These are phyloP conservation scores for Cairneyella variabilis DNA, from an alignment of 495 filamentous ascomycete genomes.

Conservation along the genomic window DNA sequence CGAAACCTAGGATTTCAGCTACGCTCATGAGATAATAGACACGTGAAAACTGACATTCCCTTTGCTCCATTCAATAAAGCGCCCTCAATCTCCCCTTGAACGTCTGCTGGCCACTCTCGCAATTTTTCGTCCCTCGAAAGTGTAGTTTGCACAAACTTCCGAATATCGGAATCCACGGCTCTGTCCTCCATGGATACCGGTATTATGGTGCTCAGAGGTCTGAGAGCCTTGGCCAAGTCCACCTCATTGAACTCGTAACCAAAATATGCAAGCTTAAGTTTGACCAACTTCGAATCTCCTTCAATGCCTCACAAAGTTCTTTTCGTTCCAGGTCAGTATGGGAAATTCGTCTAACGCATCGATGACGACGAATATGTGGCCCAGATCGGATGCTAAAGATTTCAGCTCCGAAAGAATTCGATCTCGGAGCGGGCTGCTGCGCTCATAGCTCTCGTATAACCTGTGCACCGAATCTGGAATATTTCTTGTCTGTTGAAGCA, in stretches of 20 bases:
- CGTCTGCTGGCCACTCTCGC: not conserved
- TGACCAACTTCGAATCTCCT: not conserved
- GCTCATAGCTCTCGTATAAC: not conserved
- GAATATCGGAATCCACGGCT: not conserved
- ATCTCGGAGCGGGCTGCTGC: not conserved
- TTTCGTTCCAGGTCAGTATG: not conserved
- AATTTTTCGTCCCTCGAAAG: not conserved
- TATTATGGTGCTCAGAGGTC: too few relatives aligned
- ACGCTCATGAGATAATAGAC: too few relatives aligned
- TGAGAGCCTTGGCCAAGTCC: not conserved
- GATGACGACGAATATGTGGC: not conserved
- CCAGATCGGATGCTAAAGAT: not conserved
- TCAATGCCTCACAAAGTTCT: not conserved
- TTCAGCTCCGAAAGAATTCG: not conserved
- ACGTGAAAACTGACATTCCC: too few relatives aligned
- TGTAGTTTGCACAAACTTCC: not conserved
- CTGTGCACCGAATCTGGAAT: not conserved
- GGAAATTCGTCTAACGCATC: slow-evolving; percentile 3
- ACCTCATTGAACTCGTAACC: not conserved
- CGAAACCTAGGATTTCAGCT: not conserved
- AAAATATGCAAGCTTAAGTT: not conserved
- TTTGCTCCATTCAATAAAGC: not conserved
- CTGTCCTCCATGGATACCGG: not conserved
- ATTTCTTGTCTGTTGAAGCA: not conserved
- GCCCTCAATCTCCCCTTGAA: not conserved